Evolutionary conservation across 2,329 filamentous ascomycete genomes (phyloP).

Genomic region (Hymenotorrendiella dingleyae): DNA sequence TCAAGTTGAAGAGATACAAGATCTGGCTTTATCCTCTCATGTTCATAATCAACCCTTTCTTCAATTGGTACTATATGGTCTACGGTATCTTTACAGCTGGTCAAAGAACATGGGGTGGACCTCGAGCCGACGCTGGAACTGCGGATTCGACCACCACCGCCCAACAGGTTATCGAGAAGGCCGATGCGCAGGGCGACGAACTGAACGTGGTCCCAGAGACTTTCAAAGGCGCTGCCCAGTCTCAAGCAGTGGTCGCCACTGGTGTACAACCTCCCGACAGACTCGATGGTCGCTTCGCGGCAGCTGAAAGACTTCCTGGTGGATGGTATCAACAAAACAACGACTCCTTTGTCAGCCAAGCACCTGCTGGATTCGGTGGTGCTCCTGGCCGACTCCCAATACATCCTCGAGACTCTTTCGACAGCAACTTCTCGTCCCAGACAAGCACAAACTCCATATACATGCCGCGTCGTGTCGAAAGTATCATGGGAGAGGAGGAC

Average conservation of each 20-base stretch:
- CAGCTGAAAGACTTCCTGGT: constrained; percentile 59
- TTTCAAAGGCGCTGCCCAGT: constrained; percentile 59
- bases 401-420: constrained; percentile 57
- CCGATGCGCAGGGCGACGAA: constrained; percentile 74
- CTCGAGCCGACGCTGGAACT: constrained; percentile 78
- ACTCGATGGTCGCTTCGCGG: constrained; percentile 73
- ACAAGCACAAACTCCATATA: constrained; percentile 56
- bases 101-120: constrained; percentile 92
- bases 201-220: constrained; percentile 85
- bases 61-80: constrained; percentile 97
- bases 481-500: constrained; percentile 74
- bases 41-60: constrained; percentile 92
- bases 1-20: constrained; percentile 82
- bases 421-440: constrained; percentile 55
- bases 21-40: constrained; percentile 92
- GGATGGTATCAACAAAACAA: constrained; percentile 66
- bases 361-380: constrained; percentile 33
- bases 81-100: constrained; percentile 94
- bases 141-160: constrained; percentile 72
- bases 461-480: constrained; percentile 54
- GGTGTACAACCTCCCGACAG: constrained; percentile 64
- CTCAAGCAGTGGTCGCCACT: constrained; percentile 40
- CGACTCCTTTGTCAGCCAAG: constrained; percentile 57
- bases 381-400: constrained; percentile 31
- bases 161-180: constrained; percentile 76